These are phyloP conservation scores for Ambrosiella xylebori DNA, from an alignment of 2,329 filamentous ascomycete species.

Conservation along the genomic window DNA sequence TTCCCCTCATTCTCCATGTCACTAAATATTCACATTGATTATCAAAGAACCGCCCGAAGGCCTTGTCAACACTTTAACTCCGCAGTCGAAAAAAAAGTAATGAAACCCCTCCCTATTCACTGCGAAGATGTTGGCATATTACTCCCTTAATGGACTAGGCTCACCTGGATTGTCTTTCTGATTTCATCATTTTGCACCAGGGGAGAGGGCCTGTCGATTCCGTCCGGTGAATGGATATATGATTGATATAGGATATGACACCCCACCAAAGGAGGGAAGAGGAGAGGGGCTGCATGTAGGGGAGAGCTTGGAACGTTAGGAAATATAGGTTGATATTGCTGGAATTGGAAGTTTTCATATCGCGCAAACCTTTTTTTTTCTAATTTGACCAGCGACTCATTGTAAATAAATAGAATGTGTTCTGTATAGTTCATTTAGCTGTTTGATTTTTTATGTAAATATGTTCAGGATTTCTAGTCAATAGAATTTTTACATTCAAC, in stretches of 20 bases:
- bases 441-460: background rate
- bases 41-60: too few species aligned
- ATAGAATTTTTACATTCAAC: background rate
- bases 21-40: too few species aligned
- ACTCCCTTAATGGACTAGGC: background rate
- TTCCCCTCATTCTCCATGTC: too few species aligned
- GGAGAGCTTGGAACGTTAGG: background rate
- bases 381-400: background rate
- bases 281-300: background rate
- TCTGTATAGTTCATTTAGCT: background rate
- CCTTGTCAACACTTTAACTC: too few species aligned
- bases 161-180: background rate
- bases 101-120: too few species aligned
- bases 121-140: background rate
- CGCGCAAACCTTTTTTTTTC: background rate
- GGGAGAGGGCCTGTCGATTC: background rate
- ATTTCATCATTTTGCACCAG: background rate
- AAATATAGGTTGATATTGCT: background rate
- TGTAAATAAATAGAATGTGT: background rate
- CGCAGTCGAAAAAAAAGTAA: too few species aligned
- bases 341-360: background rate
- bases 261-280: background rate
- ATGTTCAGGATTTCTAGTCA: background rate
- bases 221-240: conserved; percentile 1
- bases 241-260: background rate